Evolutionary conservation across 148 eudicot genomes (phyloP), one percentile per base, ranked within the genome.

Genomic region (Rhododendron henanense): DNA sequence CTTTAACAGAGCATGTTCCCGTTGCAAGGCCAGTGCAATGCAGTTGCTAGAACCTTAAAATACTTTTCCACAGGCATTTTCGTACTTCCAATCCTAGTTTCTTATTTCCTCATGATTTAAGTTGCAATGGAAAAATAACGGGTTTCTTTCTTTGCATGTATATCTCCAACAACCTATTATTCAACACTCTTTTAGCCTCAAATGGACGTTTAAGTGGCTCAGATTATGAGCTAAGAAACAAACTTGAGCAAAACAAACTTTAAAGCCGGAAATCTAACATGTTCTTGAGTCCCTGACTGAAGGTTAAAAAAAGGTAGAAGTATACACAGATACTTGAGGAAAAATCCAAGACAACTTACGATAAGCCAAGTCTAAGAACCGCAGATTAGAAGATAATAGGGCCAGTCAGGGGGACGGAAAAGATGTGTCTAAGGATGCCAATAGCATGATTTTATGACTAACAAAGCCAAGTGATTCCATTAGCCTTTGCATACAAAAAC

Each of bases 391-490:
- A 33, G 83, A 79, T 79, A 79, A 50, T 15, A 47, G 48, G 59
- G 33, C 35, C 1, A 79, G 31, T 50, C 61, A 4, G 4, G 16
- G n/a, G 39, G n/a, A 11, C 3, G 18, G 35, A n/a, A 79, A 25
- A 23, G 33, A 19, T 10, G 57, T 5, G 25, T n/a, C 48, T 4
- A 23, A 6, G 50, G 59, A 79, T 50, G 21, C 35, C 81, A 51
- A 53, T 51, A 80, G 65, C 83, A 51, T 31, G 65, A 80, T 51
- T 51, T 80, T n/a, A 11, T 78, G 57, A n/a, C 50, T 0, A 78
- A 78, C 80, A n/a, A 78, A 78, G 57, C 4, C 31, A 78, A 28
- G 81, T 47, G 80, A 47, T 78, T 45, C 18, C 81, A 45, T 78
- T 77, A 78, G 5, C 25, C 23, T 15, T 41, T 21, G 44, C 21